These are phyloP conservation scores for Pyrus betulifolia DNA, from an alignment of 306 rosid species.

Conservation along the genomic window DNA sequence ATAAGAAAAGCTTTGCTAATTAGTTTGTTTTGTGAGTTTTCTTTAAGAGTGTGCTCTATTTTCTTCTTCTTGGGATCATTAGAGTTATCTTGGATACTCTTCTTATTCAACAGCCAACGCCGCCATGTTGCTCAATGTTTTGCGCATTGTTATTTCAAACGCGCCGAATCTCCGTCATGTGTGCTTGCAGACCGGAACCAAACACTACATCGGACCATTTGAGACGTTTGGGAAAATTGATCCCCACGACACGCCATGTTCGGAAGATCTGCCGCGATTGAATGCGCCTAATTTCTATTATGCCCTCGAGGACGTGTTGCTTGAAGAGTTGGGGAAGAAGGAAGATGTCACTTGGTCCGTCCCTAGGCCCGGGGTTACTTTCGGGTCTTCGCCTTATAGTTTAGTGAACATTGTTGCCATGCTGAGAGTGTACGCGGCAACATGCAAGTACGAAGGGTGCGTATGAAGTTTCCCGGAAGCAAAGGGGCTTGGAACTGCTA, in stretches of 20 bases:
- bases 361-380: conserved; percentile 36
- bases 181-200: conserved; percentile 50
- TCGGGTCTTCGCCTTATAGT: conserved; percentile 56
- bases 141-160: conserved; percentile 43
- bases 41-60: no score
- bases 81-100: no score
- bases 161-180: conserved; percentile 58
- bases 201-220: conserved; percentile 50
- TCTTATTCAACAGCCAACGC: conserved; percentile 16
- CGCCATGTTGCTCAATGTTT: conserved; percentile 41
- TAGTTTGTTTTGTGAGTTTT: no score
- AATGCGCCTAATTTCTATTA: conserved; percentile 48
- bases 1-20: no score
- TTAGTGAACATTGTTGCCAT: conserved; percentile 44
- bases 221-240: conserved; percentile 20
- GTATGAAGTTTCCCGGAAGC: conserved; percentile 48
- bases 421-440: conserved; percentile 44
- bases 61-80: no score
- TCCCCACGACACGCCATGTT: conserved; percentile 43
- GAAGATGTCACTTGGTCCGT: conserved; percentile 44
- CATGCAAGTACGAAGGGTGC: conserved; percentile 48
- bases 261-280: conserved; percentile 58
- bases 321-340: conserved; percentile 38
- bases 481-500: conserved; percentile 41
- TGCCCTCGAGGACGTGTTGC: conserved; percentile 38